These are phyloP conservation scores for Pseudovirgaria hyperparasitica DNA, from an alignment of 2,329 filamentous ascomycete species.

Conservation along the genomic window DNA sequence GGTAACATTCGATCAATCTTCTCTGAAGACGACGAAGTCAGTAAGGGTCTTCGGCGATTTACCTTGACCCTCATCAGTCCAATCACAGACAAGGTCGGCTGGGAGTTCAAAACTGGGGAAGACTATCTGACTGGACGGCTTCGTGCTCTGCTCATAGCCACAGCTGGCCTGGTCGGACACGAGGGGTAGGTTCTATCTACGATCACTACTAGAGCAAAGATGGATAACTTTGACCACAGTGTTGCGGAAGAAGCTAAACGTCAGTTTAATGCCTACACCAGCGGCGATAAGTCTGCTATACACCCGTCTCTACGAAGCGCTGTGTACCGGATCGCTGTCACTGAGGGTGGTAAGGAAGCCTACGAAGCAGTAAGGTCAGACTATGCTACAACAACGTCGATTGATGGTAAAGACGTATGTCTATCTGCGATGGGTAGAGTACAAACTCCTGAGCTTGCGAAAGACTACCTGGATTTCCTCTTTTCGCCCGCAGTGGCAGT, in stretches of 20 bases:
- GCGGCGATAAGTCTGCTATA: conserved; percentile 55
- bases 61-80: conserved; percentile 62
- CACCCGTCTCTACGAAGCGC: conserved; percentile 70
- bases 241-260: conserved; percentile 60
- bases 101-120: conserved; percentile 67
- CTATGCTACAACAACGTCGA: conserved; percentile 67
- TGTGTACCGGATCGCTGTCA: conserved; percentile 68
- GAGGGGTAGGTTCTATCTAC: conserved; percentile 42
- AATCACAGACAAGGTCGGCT: conserved; percentile 69
- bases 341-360: conserved; percentile 57
- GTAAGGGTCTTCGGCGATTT: conserved; percentile 64
- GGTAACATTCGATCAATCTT: conserved; percentile 75
- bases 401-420: conserved; percentile 84
- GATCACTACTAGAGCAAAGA: neutral
- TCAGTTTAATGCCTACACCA: conserved; percentile 69
- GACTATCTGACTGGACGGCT: conserved; percentile 73
- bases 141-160: conserved; percentile 65
- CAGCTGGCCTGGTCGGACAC: conserved; percentile 66
- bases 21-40: conserved; percentile 58
- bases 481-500: conserved; percentile 74
- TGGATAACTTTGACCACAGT: conserved; percentile 13
- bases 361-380: conserved; percentile 70
- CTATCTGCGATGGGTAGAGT: conserved; percentile 64
- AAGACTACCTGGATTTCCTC: conserved; percentile 56
- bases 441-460: conserved; percentile 55